phyloP scores from a whole-genome alignment of 495 filamentous ascomycete species.

The Penicillium psychrofluorescens region DNA sequence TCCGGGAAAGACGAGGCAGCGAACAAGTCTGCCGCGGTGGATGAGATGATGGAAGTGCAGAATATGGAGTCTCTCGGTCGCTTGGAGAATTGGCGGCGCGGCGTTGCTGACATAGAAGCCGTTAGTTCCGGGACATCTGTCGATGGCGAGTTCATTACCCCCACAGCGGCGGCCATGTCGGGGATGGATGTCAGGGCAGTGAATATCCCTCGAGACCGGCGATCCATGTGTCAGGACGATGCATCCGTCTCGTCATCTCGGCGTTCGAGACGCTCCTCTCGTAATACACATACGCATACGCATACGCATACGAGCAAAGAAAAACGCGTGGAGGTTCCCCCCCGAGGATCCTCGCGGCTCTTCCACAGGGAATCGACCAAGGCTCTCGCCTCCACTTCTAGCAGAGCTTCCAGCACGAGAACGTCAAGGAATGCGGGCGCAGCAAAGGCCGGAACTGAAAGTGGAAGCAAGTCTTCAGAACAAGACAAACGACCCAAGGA shows the following conservation, averaged over 20 bases:
- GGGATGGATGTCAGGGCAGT: conserved; percentile 40
- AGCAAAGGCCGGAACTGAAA: conserved; percentile 14
- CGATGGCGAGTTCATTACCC: conserved; percentile 82
- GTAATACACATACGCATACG: too few species aligned
- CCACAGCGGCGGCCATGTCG: conserved; percentile 58
- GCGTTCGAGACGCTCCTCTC: conserved; percentile 26
- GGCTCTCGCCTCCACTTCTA: conserved; percentile 11
- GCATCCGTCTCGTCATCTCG: conserved; percentile 28
- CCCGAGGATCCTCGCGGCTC: conserved; percentile 10
- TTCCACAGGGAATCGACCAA: conserved; percentile 15
- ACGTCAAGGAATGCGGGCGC: conserved; percentile 1
- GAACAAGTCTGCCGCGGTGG: conserved; percentile 29
- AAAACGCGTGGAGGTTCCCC: conserved; percentile 2
- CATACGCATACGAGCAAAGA: too few species aligned
- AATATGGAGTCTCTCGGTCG: conserved; percentile 48
- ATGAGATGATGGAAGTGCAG: conserved; percentile 49
- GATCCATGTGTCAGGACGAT: conserved; percentile 35
- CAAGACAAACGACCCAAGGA: conserved; percentile 29
- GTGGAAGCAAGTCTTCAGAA: conserved; percentile 12
- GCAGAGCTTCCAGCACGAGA: conserved; percentile 3
- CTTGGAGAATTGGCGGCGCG: conserved; percentile 81
- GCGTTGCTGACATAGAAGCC: conserved; percentile 63
- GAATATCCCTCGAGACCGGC: conserved; percentile 23
- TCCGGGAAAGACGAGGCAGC: conserved; percentile 9
- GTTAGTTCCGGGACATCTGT: conserved; percentile 58